These are phyloP conservation scores for Aurantiochytrium sp. DNA, from an alignment of 108 stramenopile species.

Conservation along the genomic window DNA sequence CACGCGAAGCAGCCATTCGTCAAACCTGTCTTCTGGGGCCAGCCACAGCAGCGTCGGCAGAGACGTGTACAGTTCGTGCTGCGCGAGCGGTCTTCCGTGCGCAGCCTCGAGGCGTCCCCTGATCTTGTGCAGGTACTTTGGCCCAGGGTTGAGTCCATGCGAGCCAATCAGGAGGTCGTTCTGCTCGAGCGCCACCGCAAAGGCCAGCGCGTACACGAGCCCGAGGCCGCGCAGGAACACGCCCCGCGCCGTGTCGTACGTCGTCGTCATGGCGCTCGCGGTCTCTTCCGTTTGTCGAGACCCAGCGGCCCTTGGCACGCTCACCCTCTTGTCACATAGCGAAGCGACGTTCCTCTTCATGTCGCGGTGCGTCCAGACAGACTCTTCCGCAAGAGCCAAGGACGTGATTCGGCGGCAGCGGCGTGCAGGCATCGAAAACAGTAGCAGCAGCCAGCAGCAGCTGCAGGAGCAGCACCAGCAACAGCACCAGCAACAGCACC, in stretches of 20 bases:
- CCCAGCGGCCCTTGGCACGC: too few species aligned
- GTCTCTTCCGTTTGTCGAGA: too few species aligned
- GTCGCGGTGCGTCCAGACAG: too few species aligned
- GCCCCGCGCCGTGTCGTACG: constrained; percentile 28
- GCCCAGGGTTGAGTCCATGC: constrained; percentile 44
- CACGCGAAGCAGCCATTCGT: constrained; percentile 26
- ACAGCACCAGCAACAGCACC: too few species aligned
- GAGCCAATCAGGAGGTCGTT: constrained; percentile 53
- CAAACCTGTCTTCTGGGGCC: constrained; percentile 21
- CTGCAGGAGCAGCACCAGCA: too few species aligned
- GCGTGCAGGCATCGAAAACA: too few species aligned
- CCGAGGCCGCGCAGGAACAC: constrained; percentile 47
- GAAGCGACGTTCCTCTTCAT: too few species aligned
- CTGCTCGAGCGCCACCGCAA: constrained; percentile 51
- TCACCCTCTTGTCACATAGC: too few species aligned
- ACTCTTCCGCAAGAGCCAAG: too few species aligned
- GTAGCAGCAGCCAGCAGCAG: too few species aligned
- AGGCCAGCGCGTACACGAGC: constrained; percentile 51
- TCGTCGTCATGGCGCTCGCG: neutral
- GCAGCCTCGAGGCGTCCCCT: neutral
- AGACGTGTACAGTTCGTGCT: neutral
- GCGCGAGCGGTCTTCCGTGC: neutral
- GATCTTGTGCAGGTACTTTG: constrained; percentile 19
- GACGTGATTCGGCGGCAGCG: too few species aligned
- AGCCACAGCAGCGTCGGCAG: constrained; percentile 32